phyloP scores from a whole-genome alignment of 208 protist genomes.

The Leishmania arabica region DNA sequence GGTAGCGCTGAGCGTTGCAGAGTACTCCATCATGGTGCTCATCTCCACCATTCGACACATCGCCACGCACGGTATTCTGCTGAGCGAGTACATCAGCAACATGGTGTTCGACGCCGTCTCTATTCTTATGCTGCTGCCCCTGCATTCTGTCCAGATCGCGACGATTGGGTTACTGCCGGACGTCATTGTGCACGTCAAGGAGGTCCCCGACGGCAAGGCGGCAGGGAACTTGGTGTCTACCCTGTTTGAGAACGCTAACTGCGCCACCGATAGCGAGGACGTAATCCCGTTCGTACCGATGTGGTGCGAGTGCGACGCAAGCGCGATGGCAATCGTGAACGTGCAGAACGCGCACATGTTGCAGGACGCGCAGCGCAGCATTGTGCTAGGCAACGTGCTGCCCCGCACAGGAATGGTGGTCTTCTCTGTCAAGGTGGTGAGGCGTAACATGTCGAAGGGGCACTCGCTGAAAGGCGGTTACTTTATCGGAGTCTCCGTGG shows the following conservation, averaged over 20 bases:
- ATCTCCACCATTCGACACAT: constrained; percentile 83
- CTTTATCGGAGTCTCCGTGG: constrained; percentile 83
- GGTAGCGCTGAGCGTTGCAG: constrained; percentile 67
- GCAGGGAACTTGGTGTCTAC: constrained; percentile 59
- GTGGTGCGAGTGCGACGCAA: constrained; percentile 83
- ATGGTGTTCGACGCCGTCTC: constrained; percentile 85
- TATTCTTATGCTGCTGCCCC: constrained; percentile 80
- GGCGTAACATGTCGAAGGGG: constrained; percentile 79
- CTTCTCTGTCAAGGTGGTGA: constrained; percentile 83
- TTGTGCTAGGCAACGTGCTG: constrained; percentile 82
- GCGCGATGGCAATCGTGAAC: constrained; percentile 76
- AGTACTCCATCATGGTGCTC: constrained; percentile 75
- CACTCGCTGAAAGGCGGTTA: constrained; percentile 92
- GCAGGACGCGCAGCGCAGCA: constrained; percentile 82
- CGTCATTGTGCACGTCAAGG: constrained; percentile 74
- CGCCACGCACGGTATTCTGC: constrained; percentile 33
- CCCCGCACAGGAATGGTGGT: constrained; percentile 81
- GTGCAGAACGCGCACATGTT: constrained; percentile 78
- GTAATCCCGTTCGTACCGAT: constrained; percentile 70
- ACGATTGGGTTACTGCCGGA: constrained; percentile 83
- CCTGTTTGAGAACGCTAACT: constrained; percentile 80
- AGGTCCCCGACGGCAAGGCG: constrained; percentile 46
- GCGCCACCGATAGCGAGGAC: constrained; percentile 31
- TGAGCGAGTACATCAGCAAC: constrained; percentile 38
- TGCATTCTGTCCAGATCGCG: constrained; percentile 84